Conservation (phyloP, 345 rosid species). For the Streptanthus diversifolius region DNA sequence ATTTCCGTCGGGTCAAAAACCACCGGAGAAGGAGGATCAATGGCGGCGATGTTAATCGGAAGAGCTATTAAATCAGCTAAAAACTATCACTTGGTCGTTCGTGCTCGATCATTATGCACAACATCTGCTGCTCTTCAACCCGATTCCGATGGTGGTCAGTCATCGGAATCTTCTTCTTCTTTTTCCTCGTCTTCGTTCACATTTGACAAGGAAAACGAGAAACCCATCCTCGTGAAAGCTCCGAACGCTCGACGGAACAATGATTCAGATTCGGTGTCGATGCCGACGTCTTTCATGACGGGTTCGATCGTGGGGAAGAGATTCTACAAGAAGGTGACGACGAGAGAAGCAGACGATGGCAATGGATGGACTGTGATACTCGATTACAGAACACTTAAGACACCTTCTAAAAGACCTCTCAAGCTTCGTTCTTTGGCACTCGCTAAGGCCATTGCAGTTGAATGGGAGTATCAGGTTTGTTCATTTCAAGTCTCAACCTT, state of each 20-base stretch:
- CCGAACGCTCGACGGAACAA: constrained; percentile 27
- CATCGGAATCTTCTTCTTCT: constrained; percentile 44
- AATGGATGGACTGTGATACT: constrained; percentile 95
- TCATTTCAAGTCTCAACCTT: background rate
- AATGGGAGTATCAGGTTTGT: constrained; percentile 92
- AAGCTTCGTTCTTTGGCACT: constrained; percentile 72
- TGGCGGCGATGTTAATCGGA: constrained; percentile 39
- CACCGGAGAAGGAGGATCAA: constrained; percentile 9
- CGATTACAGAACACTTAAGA: constrained; percentile 86
- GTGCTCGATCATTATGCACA: constrained; percentile 41
- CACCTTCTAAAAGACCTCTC: constrained; percentile 79
- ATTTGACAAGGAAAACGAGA: constrained; percentile 38
- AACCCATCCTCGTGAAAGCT: constrained; percentile 46
- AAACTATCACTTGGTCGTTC: constrained; percentile 23
- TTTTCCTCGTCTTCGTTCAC: constrained; percentile 56
- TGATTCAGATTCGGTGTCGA: constrained; percentile 55
- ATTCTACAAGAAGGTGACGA: constrained; percentile 72
- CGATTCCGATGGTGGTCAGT: constrained; percentile 35
- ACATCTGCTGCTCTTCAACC: constrained; percentile 38
- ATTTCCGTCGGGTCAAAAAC: constrained; percentile 1
- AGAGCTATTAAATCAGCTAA: constrained; percentile 42
- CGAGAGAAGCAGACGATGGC: constrained; percentile 86
- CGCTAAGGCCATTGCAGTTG: constrained; percentile 89
- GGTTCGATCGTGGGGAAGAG: constrained; percentile 88
- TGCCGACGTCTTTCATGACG: constrained; percentile 92